Base-by-base conservation (phyloP, 2,329 filamentous ascomycete genomes). In the Ascosphaera apis region DNA sequence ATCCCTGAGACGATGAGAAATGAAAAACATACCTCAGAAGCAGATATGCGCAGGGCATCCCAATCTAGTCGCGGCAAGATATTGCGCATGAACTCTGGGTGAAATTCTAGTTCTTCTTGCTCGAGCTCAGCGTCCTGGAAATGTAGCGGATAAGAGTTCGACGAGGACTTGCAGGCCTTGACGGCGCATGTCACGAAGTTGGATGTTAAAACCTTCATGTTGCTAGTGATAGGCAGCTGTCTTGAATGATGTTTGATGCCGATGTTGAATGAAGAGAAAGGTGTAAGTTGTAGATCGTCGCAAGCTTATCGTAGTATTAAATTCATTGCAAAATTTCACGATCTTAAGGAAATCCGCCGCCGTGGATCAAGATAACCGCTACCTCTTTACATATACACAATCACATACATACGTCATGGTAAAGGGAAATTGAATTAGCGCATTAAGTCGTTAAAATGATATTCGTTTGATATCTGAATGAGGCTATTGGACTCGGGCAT, bases 161-260 rank as follows among this genome's bases (percentile, higher is more conserved):
- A 64, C 21, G 76, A 74, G 39, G 72, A 69, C 60, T 91, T 92
- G 76, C 88, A 98, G 38, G 78, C 66, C 65, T 93, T 95, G 53
- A 91, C 78, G 42, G 88, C 86, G 65, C 88, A 98, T 48, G 82
- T 88, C 44, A 95, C 65, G 58, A 98, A 98, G 60, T 95, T 95
- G 49, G 91, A 75, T 41, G 83, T 93, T 36, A 95, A 71, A 42
- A 95, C 65, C 58, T 95, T 95, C 88, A 98, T 98, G 4, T 37
- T 42, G n/a, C 23, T 37, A 16, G n/a, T 36, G n/a, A 13, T 8
- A 13, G 30, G 2, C n/a, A n/a, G n/a, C n/a, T n/a, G n/a, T n/a
- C n/a, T n/a, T n/a, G n/a, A n/a, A n/a, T n/a, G n/a, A n/a, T n/a
- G n/a, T n/a, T n/a, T n/a, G n/a, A n/a, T n/a, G n/a, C n/a, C n/a